phyloP scores from a whole-genome alignment of 2,329 filamentous ascomycete genomes.

The Alternaria conjuncta region DNA sequence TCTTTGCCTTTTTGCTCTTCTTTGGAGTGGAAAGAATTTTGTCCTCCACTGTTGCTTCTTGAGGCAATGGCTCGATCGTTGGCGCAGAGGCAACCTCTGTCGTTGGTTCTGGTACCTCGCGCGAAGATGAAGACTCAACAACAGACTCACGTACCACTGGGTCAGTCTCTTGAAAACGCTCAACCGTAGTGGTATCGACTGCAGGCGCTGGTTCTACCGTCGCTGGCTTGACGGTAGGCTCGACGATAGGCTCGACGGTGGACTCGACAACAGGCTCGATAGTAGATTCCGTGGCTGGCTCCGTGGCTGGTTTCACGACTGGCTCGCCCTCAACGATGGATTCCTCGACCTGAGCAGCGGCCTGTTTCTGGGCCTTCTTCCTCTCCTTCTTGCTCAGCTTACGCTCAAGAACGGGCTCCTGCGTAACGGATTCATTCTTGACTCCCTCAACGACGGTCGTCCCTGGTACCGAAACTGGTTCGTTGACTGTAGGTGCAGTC shows the following conservation, averaged over 20 bases:
- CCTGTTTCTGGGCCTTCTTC: slow-evolving; percentile 38
- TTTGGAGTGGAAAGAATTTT: slow-evolving; percentile 21
- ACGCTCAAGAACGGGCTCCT: slow-evolving; percentile 26
- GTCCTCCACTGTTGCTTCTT: slow-evolving; percentile 19
- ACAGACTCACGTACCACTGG: not conserved
- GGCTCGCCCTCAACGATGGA: slow-evolving; percentile 3
- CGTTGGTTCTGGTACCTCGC: not conserved
- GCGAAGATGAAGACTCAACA: not conserved
- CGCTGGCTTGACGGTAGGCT: not conserved
- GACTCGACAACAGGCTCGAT: not conserved
- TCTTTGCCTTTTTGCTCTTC: slow-evolving; percentile 38
- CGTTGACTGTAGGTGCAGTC: not conserved
- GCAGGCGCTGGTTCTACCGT: not conserved
- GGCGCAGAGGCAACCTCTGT: too few species aligned
- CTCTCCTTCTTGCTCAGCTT: slow-evolving; percentile 47
- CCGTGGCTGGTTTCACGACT: not conserved
- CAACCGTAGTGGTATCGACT: not conserved
- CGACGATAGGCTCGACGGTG: not conserved
- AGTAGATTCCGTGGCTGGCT: not conserved
- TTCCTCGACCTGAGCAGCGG: slow-evolving; percentile 14
- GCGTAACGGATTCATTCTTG: slow-evolving; percentile 7
- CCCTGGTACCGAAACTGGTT: not conserved
- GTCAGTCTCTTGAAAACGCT: not conserved
- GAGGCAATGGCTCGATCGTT: slow-evolving; percentile 6
- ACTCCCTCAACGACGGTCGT: not conserved